Conservation (phyloP, 805 yeast genomes). For the Saccharomyces kudriavzevii region DNA sequence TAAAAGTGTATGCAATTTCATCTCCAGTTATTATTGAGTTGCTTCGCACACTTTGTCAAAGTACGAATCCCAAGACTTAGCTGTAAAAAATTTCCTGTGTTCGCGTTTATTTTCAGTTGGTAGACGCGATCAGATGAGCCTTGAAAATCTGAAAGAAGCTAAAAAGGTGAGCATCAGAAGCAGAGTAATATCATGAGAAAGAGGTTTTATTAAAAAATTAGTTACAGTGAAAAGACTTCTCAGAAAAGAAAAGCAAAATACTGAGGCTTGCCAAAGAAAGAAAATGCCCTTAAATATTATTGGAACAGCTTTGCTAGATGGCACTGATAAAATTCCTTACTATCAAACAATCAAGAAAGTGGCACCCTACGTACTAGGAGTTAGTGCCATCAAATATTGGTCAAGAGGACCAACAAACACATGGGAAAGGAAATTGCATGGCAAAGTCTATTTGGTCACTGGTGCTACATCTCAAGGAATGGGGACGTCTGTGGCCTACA, state of each 20-base stretch:
- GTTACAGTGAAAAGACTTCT: background rate
- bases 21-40: background rate
- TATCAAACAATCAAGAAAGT: constrained; percentile 50
- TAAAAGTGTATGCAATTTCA: background rate
- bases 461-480: constrained; percentile 90
- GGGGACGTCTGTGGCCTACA: constrained; percentile 69
- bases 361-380: constrained; percentile 45
- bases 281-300: constrained; percentile 80
- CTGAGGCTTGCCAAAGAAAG: background rate
- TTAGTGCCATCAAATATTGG: constrained; percentile 55
- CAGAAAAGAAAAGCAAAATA: background rate
- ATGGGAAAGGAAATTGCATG: constrained; percentile 90
- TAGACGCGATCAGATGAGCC: constrained; percentile 16
- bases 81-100: constrained; percentile 1
- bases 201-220: background rate
- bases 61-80: background rate
- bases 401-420: constrained; percentile 74
- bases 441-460: constrained; percentile 71
- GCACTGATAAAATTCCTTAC: constrained; percentile 69
- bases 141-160: background rate
- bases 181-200: background rate
- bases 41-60: background rate
- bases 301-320: constrained; percentile 60
- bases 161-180: background rate
- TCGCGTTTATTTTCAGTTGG: background rate